These are phyloP conservation scores for Fraxinus latifolia DNA, from an alignment of 305 asterid species.

Conservation along the genomic window DNA sequence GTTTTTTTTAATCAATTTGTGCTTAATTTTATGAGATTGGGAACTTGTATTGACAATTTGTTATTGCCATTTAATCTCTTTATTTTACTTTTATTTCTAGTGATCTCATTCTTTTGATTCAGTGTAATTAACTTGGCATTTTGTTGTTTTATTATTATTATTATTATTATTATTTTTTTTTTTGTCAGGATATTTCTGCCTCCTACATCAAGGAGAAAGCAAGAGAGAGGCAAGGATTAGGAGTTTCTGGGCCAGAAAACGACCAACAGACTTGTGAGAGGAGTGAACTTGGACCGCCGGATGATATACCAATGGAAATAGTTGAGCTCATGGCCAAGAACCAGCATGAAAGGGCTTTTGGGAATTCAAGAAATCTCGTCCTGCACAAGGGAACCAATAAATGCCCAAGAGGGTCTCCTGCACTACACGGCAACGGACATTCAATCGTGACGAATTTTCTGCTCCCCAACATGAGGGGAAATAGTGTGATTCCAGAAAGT, in stretches of 20 bases:
- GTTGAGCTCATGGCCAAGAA: slow-evolving; percentile 72
- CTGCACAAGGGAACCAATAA: slow-evolving; percentile 19
- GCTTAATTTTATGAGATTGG: neutral
- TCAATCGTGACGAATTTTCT: slow-evolving; percentile 26
- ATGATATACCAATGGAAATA: slow-evolving; percentile 86
- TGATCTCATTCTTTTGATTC: neutral
- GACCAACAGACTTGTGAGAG: slow-evolving; percentile 30
- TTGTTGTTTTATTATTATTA: neutral
- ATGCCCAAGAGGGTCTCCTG: slow-evolving; percentile 23
- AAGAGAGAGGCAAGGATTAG: slow-evolving; percentile 37
- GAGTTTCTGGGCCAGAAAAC: slow-evolving; percentile 21
- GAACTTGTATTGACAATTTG: neutral
- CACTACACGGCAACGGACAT: slow-evolving; percentile 29
- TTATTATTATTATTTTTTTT: neutral
- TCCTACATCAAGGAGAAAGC: slow-evolving; percentile 26
- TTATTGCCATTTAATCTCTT: neutral
- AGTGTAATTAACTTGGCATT: slow-evolving; percentile 17
- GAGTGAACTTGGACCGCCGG: slow-evolving; percentile 37
- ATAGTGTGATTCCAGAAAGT: slow-evolving; percentile 17
- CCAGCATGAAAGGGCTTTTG: slow-evolving; percentile 54
- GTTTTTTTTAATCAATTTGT: neutral
- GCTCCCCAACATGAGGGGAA: slow-evolving; percentile 21
- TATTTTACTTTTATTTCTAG: neutral
- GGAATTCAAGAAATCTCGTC: slow-evolving; percentile 29
- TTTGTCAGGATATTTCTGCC: slow-evolving; percentile 35